Evolutionary conservation across 1,139 yeast genomes (phyloP).

Genomic region (Candida sp.): DNA sequence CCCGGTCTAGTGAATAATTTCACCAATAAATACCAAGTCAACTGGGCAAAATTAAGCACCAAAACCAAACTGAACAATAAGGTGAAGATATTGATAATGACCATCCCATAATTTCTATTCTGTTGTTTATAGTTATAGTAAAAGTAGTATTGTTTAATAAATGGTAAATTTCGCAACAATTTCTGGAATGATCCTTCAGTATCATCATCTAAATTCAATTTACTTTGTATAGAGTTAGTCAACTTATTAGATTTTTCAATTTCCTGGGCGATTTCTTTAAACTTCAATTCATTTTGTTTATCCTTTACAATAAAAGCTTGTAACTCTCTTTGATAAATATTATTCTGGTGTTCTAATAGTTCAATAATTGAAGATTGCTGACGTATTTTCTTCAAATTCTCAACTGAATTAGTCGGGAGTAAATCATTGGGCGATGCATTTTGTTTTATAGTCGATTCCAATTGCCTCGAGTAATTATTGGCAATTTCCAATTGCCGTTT

Average conservation of each 20-base stretch:
- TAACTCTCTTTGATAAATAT: slow-evolving; percentile 19
- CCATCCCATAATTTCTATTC: slow-evolving; percentile 16
- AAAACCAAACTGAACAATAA: slow-evolving; percentile 20
- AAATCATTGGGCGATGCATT: neutral
- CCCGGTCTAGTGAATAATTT: neutral
- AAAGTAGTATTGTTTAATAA: slow-evolving; percentile 28
- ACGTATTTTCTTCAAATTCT: slow-evolving; percentile 9
- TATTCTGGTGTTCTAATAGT: slow-evolving; percentile 18
- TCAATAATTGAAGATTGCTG: slow-evolving; percentile 20
- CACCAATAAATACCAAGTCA: slow-evolving; percentile 8
- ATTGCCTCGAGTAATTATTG: neutral
- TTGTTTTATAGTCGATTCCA: neutral
- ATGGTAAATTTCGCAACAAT: slow-evolving; percentile 25
- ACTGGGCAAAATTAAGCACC: slow-evolving; percentile 15
- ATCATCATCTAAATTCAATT: slow-evolving; percentile 13
- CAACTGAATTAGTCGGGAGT: neutral
- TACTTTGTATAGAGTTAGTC: slow-evolving; percentile 16
- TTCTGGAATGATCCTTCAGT: slow-evolving; percentile 7
- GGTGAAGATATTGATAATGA: slow-evolving; percentile 19
- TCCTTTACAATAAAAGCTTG: slow-evolving; percentile 13
- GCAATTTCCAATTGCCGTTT: neutral
- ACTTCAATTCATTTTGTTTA: slow-evolving; percentile 10
- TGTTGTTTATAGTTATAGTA: slow-evolving; percentile 25
- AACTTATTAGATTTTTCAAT: slow-evolving; percentile 20
- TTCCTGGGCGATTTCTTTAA: slow-evolving; percentile 14